A percentile compares a stretch with the other conserved stretches of the same genome.
Conservation (phyloP, 306 rosid species). For the Dryas drummondii region DNA sequence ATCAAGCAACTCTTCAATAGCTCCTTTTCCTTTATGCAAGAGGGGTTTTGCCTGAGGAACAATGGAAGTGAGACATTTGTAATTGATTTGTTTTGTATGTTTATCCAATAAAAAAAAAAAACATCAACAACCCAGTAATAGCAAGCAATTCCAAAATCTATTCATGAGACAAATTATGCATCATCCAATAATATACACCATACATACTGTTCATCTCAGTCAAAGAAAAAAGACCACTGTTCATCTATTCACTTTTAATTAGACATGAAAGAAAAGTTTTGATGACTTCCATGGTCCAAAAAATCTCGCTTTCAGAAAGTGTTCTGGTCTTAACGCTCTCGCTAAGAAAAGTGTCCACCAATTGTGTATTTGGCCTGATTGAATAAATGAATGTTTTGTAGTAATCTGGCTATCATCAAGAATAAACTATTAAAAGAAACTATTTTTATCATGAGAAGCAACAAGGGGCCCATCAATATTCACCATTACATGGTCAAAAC, state of each 20-base stretch:
- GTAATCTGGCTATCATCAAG: conserved; percentile 3
- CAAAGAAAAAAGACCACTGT: background rate
- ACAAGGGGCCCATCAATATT: conserved; percentile 15
- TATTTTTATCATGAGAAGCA: conserved; percentile 4
- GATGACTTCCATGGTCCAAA: background rate
- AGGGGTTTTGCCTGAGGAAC: conserved; percentile 80
- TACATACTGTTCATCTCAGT: background rate
- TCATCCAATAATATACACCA: background rate
- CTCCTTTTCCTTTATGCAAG: conserved; percentile 79
- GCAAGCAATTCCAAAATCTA: conserved; percentile 8
- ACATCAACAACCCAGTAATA: background rate
- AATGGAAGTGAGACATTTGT: background rate
- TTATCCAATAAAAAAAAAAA: background rate
- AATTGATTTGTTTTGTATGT: background rate
- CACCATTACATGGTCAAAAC: conserved; percentile 9
- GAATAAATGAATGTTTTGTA: background rate
- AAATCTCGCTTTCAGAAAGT: conserved; percentile 1
- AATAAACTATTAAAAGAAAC: conserved; percentile 9
- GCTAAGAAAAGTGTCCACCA: conserved; percentile 6
- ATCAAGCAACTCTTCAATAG: conserved; percentile 83
- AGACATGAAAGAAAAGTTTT: background rate
- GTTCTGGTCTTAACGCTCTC: background rate
- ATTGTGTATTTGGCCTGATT: conserved; percentile 3
- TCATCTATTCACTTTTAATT: background rate
- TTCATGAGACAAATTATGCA: background rate